phyloP scores from a whole-genome alignment of 2,329 filamentous ascomycete species.

The Botrytis deweyae region DNA sequence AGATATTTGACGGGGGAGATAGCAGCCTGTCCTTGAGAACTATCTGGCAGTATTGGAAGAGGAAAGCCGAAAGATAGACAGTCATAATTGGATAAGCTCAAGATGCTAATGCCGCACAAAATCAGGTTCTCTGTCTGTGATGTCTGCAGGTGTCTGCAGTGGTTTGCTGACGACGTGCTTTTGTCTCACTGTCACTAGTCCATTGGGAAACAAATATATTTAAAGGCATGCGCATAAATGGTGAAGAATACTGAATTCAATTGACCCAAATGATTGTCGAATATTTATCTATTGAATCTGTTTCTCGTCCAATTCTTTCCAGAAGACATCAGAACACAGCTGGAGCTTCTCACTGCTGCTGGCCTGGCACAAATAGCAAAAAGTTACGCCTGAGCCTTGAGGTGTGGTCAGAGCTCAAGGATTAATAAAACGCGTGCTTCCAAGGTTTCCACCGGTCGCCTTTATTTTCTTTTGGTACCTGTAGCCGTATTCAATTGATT shows the following conservation, averaged over 20 bases:
- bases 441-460: slow-evolving; percentile 4
- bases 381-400: not conserved
- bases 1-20: too few relatives aligned
- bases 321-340: not conserved
- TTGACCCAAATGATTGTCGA: not conserved
- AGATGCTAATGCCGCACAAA: not conserved
- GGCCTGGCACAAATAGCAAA: not conserved
- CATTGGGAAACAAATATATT: not conserved
- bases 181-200: not conserved
- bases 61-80: not conserved
- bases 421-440: not conserved
- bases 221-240: not conserved
- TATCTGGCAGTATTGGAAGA: not conserved
- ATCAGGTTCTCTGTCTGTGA: not conserved
- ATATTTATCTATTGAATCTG: not conserved
- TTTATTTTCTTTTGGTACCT: slow-evolving; percentile 1
- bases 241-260: not conserved
- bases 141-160: not conserved
- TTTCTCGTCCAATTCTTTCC: not conserved
- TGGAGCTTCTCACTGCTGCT: not conserved
- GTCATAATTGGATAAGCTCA: not conserved
- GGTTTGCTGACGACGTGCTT: not conserved
- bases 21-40: not conserved
- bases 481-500: not conserved
- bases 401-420: slow-evolving; percentile 4